phyloP scores from a whole-genome alignment of 805 yeast genomes.

The Yarrowia hollandica region DNA sequence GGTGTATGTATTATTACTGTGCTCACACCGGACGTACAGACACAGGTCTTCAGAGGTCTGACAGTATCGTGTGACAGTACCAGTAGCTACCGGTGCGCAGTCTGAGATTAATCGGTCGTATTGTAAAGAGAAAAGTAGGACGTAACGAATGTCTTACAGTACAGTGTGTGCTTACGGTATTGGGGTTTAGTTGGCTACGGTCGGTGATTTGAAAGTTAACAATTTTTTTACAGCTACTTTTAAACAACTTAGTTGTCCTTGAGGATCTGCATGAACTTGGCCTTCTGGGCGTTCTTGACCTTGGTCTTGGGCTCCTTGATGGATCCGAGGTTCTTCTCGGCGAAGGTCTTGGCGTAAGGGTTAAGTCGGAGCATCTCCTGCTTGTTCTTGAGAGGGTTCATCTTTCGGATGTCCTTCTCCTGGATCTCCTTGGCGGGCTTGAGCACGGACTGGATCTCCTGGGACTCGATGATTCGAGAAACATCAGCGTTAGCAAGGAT shows the following conservation, averaged over 20 bases:
- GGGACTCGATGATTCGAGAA: slow-evolving; percentile 96
- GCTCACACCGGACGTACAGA: too few relatives aligned
- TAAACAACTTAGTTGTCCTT: slow-evolving; percentile 21
- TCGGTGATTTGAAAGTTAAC: too few relatives aligned
- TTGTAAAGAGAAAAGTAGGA: too few relatives aligned
- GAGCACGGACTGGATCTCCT: slow-evolving; percentile 97
- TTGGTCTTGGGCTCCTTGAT: slow-evolving; percentile 67
- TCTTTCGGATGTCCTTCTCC: slow-evolving; percentile 96
- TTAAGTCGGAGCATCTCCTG: slow-evolving; percentile 95
- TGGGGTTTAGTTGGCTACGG: too few relatives aligned
- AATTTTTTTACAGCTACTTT: too few relatives aligned
- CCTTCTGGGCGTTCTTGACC: slow-evolving; percentile 40
- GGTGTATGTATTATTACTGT: too few relatives aligned
- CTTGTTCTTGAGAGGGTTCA: slow-evolving; percentile 99
- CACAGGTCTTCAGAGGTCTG: too few relatives aligned
- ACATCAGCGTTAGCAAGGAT: slow-evolving; percentile 94
- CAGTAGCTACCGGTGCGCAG: too few relatives aligned
- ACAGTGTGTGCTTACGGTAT: too few relatives aligned
- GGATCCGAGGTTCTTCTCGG: slow-evolving; percentile 88
- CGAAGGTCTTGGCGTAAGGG: slow-evolving; percentile 98
- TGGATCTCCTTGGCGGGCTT: slow-evolving; percentile 94
- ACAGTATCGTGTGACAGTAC: too few relatives aligned
- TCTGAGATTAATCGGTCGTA: too few relatives aligned
- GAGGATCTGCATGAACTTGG: slow-evolving; percentile 29
- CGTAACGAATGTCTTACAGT: too few relatives aligned